A percentile compares a stretch with the other conserved stretches of the same genome.
phyloP scores from a whole-genome alignment of 306 rosid genomes.

The Abrus precatorius region DNA sequence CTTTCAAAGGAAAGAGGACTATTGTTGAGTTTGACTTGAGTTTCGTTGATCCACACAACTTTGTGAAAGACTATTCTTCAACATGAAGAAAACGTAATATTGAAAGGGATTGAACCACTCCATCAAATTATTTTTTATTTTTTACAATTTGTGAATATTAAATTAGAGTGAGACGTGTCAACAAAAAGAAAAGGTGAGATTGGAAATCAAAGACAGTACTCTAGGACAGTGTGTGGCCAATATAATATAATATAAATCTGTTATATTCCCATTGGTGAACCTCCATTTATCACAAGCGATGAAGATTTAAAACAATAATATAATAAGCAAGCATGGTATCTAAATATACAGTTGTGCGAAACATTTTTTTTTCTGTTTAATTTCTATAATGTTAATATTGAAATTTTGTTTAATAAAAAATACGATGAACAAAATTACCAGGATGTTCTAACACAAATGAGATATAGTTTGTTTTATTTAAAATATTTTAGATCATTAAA shows the following conservation, averaged over 20 bases:
- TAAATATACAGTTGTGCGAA: too few relatives aligned
- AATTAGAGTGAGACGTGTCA: not conserved
- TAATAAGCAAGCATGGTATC: not conserved
- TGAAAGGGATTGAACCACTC: not conserved
- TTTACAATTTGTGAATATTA: too few relatives aligned
- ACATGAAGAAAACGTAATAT: not conserved
- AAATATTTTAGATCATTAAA: too few relatives aligned
- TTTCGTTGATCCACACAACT: not conserved
- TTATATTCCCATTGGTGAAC: not conserved
- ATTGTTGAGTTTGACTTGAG: not conserved
- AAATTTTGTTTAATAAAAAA: too few relatives aligned
- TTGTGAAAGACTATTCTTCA: not conserved
- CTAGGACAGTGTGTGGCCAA: not conserved
- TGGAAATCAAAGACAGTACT: not conserved
- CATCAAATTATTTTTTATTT: too few relatives aligned
- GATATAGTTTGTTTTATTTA: too few relatives aligned
- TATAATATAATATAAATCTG: not conserved
- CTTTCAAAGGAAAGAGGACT: not conserved
- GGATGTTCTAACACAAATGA: too few relatives aligned
- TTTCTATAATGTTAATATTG: too few relatives aligned
- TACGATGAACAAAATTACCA: too few relatives aligned
- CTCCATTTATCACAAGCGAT: not conserved
- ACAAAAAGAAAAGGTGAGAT: not conserved
- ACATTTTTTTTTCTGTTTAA: not conserved
- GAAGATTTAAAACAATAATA: not conserved